phyloP scores from a whole-genome alignment of 1,139 yeast species.

The Pichia sp. region DNA sequence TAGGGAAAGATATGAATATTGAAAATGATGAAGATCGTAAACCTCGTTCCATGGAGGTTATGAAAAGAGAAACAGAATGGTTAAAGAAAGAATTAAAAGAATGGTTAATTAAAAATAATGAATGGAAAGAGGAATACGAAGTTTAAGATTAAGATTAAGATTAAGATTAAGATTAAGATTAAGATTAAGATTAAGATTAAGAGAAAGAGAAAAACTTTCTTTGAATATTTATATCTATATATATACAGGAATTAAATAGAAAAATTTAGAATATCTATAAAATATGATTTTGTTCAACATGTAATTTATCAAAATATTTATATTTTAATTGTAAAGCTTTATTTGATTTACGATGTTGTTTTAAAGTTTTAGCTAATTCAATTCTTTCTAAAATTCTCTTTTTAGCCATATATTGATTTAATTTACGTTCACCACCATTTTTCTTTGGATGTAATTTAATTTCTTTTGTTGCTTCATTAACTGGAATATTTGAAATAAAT shows the following conservation, averaged over 20 bases:
- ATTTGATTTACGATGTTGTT: slow-evolving; percentile 18
- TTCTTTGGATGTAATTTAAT: slow-evolving; percentile 66
- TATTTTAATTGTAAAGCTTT: slow-evolving; percentile 13
- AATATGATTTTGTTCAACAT: slow-evolving; percentile 6
- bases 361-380: slow-evolving; percentile 23
- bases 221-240: slow-evolving; percentile 1
- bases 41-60: slow-evolving; percentile 50
- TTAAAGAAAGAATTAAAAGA: slow-evolving; percentile 39
- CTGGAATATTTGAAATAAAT: slow-evolving; percentile 32
- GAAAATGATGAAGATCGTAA: slow-evolving; percentile 43
- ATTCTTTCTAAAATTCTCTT: slow-evolving; percentile 56
- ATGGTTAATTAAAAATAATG: slow-evolving; percentile 17
- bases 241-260: slow-evolving; percentile 2
- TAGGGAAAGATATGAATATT: slow-evolving; percentile 30
- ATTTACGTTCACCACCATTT: slow-evolving; percentile 86
- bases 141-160: neutral
- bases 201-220: neutral
- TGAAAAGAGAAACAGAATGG: slow-evolving; percentile 60
- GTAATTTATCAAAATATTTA: slow-evolving; percentile 14
- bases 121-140: slow-evolving; percentile 8
- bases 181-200: neutral
- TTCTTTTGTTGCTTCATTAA: slow-evolving; percentile 31
- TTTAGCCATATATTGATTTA: slow-evolving; percentile 63
- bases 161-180: neutral
- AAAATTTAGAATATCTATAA: slow-evolving; percentile 1